phyloP scores from a whole-genome alignment of 306 rosid genomes.

The Spatholobus suberectus region DNA sequence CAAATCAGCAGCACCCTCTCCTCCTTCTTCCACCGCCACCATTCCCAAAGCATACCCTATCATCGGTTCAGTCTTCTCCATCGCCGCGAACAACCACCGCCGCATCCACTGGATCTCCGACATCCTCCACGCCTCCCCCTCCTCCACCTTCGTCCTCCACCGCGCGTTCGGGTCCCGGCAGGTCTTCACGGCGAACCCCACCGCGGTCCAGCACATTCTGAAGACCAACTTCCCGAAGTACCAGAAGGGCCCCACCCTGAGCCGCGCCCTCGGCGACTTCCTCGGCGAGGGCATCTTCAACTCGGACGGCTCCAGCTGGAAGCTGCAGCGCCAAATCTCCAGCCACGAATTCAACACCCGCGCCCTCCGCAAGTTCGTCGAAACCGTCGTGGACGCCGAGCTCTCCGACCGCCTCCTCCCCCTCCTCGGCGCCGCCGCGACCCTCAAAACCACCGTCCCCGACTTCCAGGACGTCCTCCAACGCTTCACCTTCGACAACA shows the following conservation, averaged over 20 bases:
- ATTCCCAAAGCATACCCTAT: conserved; percentile 69
- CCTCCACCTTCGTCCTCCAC: conserved; percentile 65
- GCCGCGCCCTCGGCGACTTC: conserved; percentile 48
- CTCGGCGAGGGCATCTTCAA: conserved; percentile 77
- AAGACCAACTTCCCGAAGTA: conserved; percentile 62
- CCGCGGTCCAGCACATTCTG: conserved; percentile 72
- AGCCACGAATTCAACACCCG: conserved; percentile 67
- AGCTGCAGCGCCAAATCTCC: conserved; percentile 66
- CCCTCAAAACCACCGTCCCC: not conserved
- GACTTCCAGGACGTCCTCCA: conserved; percentile 75
- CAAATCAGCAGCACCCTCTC: not conserved
- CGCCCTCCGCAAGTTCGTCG: conserved; percentile 60
- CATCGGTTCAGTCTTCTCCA: conserved; percentile 53
- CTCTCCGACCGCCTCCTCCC: conserved; percentile 65
- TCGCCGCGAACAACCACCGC: conserved; percentile 46
- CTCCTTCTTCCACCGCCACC: not conserved
- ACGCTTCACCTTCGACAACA: conserved; percentile 75
- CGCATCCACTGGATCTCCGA: conserved; percentile 66
- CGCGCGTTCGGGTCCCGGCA: conserved; percentile 48
- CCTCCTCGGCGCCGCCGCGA: conserved; percentile 38
- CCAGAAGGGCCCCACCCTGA: conserved; percentile 49
- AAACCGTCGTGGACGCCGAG: conserved; percentile 64
- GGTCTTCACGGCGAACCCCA: conserved; percentile 64
- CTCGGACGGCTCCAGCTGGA: conserved; percentile 61
- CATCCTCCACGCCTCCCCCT: conserved; percentile 53